phyloP scores from a whole-genome alignment of 805 yeast species.

The Wickerhamomyces sydowiorum region DNA sequence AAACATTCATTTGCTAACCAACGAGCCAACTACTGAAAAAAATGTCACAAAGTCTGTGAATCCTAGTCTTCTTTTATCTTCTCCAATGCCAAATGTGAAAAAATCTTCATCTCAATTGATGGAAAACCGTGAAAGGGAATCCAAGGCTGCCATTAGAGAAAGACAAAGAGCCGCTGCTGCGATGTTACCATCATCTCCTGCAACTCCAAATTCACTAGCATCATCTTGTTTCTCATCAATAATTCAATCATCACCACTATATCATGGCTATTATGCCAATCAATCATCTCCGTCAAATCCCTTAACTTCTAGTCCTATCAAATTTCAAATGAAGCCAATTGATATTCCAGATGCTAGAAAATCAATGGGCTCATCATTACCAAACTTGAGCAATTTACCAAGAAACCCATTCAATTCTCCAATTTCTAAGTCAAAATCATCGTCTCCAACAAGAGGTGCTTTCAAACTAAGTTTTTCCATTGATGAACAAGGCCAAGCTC shows the following conservation, averaged over 20 bases:
- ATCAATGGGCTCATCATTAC: constrained; percentile 4
- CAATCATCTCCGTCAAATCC: constrained; percentile 18
- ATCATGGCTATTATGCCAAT: constrained; percentile 22
- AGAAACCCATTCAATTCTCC: constrained; percentile 20
- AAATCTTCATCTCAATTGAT: no score
- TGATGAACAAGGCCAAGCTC: constrained; percentile 23
- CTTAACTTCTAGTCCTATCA: constrained; percentile 18
- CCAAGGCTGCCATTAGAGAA: not conserved
- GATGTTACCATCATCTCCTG: constrained; percentile 17
- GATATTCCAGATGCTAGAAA: constrained; percentile 9
- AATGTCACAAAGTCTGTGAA: constrained; percentile 11
- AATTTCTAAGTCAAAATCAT: constrained; percentile 1
- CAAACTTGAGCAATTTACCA: constrained; percentile 10
- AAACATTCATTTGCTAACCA: constrained; percentile 16
- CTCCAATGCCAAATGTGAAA: constrained; percentile 15
- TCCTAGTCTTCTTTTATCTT: constrained; percentile 21
- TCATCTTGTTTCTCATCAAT: constrained; percentile 24
- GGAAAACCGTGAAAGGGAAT: not conserved
- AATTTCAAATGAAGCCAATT: constrained; percentile 20
- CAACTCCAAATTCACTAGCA: constrained; percentile 18
- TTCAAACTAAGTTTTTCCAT: constrained; percentile 14
- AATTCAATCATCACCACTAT: constrained; percentile 24
- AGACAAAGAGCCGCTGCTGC: constrained; percentile 1
- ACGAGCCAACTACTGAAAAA: not conserved
- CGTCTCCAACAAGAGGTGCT: not conserved